A percentile compares a stretch with the other conserved stretches of the same genome.
phyloP scores from a whole-genome alignment of 257 asterid genomes.

The Mentha longifolia region DNA sequence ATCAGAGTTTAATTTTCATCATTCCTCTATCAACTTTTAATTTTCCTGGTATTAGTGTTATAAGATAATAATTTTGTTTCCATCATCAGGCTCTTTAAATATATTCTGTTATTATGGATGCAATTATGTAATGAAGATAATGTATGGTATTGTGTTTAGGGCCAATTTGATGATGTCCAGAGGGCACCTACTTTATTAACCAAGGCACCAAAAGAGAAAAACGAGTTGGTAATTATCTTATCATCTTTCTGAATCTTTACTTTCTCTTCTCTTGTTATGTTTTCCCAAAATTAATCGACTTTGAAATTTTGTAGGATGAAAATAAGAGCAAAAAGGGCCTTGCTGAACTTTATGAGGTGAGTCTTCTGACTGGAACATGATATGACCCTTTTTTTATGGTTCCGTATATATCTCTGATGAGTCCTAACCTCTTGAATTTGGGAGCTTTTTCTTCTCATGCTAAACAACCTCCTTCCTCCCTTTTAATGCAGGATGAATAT shows the following conservation, averaged over 20 bases:
- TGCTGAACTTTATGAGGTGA: constrained; percentile 87
- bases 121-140: constrained; percentile 21
- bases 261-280: constrained; percentile 24
- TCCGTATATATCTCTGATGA: background rate
- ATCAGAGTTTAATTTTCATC: constrained; percentile 2
- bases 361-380: constrained; percentile 30
- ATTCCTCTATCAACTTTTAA: background rate
- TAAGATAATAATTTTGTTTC: constrained; percentile 3
- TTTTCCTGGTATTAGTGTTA: background rate
- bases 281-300: constrained; percentile 30
- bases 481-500: constrained; percentile 77
- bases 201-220: constrained; percentile 70
- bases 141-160: constrained; percentile 47
- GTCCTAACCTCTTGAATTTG: constrained; percentile 9
- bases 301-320: constrained; percentile 72
- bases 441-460: constrained; percentile 3
- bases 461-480: constrained; percentile 10
- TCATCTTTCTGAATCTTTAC: constrained; percentile 12
- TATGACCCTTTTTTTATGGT: constrained; percentile 3
- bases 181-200: constrained; percentile 64
- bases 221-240: constrained; percentile 67
- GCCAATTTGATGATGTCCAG: constrained; percentile 84
- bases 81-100: constrained; percentile 20
- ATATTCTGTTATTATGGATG: constrained; percentile 16
- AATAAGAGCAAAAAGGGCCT: constrained; percentile 94